These are phyloP conservation scores for Cercis canadensis DNA, from an alignment of 306 rosid genomes.

Conservation along the genomic window DNA sequence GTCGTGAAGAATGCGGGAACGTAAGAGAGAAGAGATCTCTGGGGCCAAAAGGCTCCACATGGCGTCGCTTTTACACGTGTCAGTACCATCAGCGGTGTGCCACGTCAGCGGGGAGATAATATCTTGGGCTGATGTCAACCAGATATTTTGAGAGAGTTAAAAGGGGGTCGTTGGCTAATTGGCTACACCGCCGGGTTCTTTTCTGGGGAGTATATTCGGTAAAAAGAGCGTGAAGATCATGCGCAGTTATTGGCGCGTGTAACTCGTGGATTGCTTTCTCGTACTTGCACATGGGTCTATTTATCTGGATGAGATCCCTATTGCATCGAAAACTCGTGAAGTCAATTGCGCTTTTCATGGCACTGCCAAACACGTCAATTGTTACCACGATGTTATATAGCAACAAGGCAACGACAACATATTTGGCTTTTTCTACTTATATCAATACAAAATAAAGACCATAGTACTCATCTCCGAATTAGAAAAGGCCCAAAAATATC, in stretches of 20 bases:
- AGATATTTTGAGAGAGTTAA: constrained; percentile 66
- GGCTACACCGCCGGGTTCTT: too few relatives aligned
- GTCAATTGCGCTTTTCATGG: neutral
- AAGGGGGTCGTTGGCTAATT: constrained; percentile 19
- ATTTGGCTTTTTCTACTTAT: too few relatives aligned
- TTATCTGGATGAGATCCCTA: too few relatives aligned
- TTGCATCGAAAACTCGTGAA: too few relatives aligned
- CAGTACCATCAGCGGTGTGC: constrained; percentile 31
- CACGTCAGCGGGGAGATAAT: constrained; percentile 70
- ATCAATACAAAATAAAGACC: too few relatives aligned
- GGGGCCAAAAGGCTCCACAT: constrained; percentile 63
- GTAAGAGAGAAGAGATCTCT: neutral
- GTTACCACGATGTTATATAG: too few relatives aligned
- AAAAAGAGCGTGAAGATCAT: neutral
- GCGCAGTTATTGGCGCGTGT: constrained; percentile 42
- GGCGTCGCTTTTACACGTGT: constrained; percentile 95
- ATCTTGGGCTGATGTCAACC: constrained; percentile 61
- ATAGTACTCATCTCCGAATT: too few relatives aligned
- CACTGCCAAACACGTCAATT: neutral
- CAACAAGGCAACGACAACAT: too few relatives aligned
- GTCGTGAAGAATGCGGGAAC: neutral
- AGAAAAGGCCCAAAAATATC: too few relatives aligned
- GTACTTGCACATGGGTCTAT: too few relatives aligned
- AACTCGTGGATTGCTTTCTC: neutral
- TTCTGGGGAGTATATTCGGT: too few relatives aligned